These are phyloP conservation scores for Neolentinus lepideus DNA, from an alignment of 1,284 basidiomycete species.

Conservation along the genomic window DNA sequence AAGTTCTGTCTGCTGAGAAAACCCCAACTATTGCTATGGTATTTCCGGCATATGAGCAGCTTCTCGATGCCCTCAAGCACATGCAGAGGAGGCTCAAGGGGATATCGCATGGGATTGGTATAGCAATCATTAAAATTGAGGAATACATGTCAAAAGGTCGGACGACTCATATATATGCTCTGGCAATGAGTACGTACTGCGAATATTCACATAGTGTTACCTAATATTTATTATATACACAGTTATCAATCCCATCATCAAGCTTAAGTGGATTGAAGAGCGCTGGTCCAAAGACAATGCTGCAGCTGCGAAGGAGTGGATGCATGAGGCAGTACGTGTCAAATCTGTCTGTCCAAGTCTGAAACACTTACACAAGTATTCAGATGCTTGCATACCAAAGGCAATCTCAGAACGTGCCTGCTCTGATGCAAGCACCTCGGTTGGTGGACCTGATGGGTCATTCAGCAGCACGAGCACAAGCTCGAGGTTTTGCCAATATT, in stretches of 20 bases:
- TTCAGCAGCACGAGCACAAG: not conserved
- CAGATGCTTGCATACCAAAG: not conserved
- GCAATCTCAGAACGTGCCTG: not conserved
- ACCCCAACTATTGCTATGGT: constrained; percentile 18
- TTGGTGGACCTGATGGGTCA: not conserved
- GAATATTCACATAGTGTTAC: not conserved
- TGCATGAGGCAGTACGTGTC: not conserved
- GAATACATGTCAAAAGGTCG: constrained; percentile 18
- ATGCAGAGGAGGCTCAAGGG: constrained; percentile 3
- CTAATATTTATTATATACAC: not conserved
- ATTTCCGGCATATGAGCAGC: constrained; percentile 12
- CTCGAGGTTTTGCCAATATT: not conserved
- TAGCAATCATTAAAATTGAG: constrained; percentile 18
- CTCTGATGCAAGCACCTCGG: not conserved
- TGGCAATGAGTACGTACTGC: constrained; percentile 23
- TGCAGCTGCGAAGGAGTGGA: not conserved
- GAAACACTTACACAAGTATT: not conserved
- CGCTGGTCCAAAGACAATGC: not conserved
- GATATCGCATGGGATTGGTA: constrained; percentile 2
- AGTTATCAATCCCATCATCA: not conserved
- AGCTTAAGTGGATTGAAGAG: constrained; percentile 1
- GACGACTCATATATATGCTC: constrained; percentile 17
- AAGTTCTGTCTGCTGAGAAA: constrained; percentile 16
- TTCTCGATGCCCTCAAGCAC: constrained; percentile 7
- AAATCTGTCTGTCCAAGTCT: not conserved